Percentiles rank a stretch among this genome's conserved stretches.
phyloP scores from a whole-genome alignment of 1,284 basidiomycete genomes.

The Gastroboletus turbinatus region DNA sequence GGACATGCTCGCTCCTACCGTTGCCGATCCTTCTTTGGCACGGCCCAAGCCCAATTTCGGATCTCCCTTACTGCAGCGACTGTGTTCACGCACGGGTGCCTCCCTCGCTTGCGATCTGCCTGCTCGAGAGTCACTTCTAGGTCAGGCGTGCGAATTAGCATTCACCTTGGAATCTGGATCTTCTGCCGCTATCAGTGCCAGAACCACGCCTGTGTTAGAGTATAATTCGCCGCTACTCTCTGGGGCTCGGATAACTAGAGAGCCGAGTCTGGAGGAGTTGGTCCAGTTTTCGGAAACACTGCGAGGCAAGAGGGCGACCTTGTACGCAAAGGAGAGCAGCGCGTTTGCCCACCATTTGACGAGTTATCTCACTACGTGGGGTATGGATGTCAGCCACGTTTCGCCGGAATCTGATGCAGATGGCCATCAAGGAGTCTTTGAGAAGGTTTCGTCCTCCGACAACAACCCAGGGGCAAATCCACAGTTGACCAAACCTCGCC shows the following conservation, averaged over 20 bases:
- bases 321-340: constrained; percentile 81
- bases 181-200: constrained; percentile 31
- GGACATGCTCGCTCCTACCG: constrained; percentile 30
- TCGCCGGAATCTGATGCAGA: constrained; percentile 60
- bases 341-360: constrained; percentile 89
- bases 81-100: constrained; percentile 68
- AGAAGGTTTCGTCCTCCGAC: constrained; percentile 15
- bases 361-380: constrained; percentile 91
- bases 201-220: constrained; percentile 42
- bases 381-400: constrained; percentile 86
- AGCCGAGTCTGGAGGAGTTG: constrained; percentile 79
- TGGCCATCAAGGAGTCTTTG: constrained; percentile 23
- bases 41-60: constrained; percentile 59
- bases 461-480: constrained; percentile 8
- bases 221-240: constrained; percentile 43
- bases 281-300: constrained; percentile 77
- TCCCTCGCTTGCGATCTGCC: constrained; percentile 51
- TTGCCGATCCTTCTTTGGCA: constrained; percentile 8
- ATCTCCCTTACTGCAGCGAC: constrained; percentile 60
- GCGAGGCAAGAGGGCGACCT: constrained; percentile 75
- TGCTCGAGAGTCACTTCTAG: constrained; percentile 41
- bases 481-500: constrained; percentile 20
- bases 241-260: constrained; percentile 51
- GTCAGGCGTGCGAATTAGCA: constrained; percentile 54
- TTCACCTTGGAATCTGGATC: constrained; percentile 58